Conservation (phyloP, 75 land plant species). For the Ceratopteris richardii region DNA sequence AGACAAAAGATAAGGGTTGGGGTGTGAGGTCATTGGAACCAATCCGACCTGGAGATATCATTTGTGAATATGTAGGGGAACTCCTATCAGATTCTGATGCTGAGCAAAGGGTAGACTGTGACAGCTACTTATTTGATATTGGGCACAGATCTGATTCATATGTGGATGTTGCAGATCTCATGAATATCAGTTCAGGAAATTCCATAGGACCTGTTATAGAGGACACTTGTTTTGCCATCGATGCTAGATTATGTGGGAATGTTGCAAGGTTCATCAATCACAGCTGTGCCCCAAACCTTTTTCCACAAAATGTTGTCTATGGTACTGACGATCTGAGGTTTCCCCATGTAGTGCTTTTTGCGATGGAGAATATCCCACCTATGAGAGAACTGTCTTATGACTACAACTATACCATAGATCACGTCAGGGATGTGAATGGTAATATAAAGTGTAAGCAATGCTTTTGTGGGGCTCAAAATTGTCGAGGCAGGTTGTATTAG, state of each 20-base stretch:
- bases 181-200: conserved; percentile 10
- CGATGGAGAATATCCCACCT: conserved; percentile 37
- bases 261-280: conserved; percentile 45
- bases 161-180: too few relatives aligned
- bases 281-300: conserved; percentile 54
- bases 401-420: conserved; percentile 40
- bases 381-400: conserved; percentile 50
- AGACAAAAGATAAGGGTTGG: conserved; percentile 32
- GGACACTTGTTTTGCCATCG: conserved; percentile 36
- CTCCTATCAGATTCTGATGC: conserved; percentile 20
- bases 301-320: conserved; percentile 55
- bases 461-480: conserved; percentile 49
- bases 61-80: conserved; percentile 18
- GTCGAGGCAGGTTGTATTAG: conserved; percentile 49
- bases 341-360: conserved; percentile 55
- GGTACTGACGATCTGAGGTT: conserved; percentile 45
- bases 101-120: conserved; percentile 5
- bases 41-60: conserved; percentile 10
- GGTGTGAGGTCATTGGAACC: conserved; percentile 17
- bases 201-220: conserved; percentile 20
- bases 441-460: conserved; percentile 46
- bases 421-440: conserved; percentile 47
- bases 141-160: not conserved
- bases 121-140: conserved; percentile 20
- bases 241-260: conserved; percentile 44